These are phyloP conservation scores for Fomitopsis betulina DNA, from an alignment of 1,284 basidiomycete genomes.

Conservation along the genomic window DNA sequence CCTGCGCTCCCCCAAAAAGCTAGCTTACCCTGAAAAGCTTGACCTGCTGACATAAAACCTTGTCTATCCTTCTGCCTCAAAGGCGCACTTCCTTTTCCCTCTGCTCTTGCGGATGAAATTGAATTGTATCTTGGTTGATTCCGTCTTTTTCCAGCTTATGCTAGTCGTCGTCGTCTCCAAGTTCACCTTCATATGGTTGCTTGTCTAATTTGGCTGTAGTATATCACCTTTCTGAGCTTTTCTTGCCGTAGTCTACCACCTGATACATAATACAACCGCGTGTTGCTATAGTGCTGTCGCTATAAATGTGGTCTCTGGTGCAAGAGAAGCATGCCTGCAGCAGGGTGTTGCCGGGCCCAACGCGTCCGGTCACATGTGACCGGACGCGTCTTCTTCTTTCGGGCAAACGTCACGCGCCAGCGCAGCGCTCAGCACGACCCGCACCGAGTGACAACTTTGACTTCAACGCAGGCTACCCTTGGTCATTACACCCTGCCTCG, in stretches of 20 bases:
- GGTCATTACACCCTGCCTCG: neutral
- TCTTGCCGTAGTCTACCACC: neutral
- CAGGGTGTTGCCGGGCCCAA: neutral
- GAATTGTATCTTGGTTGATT: neutral
- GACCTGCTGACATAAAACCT: neutral
- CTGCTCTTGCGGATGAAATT: neutral
- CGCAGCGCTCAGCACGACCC: neutral
- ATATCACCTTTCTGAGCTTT: neutral
- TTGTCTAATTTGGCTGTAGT: no score
- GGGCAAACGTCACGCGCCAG: neutral
- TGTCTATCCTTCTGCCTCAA: neutral
- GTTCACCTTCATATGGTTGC: neutral
- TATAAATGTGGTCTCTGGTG: no score
- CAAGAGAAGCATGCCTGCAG: neutral
- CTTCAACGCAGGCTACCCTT: no score
- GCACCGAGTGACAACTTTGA: neutral
- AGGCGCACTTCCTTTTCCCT: neutral
- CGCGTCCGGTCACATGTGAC: constrained; percentile 1
- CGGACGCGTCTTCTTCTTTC: neutral
- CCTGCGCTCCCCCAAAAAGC: neutral
- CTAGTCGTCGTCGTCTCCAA: neutral
- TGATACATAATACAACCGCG: neutral
- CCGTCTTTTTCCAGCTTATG: neutral
- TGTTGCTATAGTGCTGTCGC: neutral
- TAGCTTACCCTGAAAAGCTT: neutral